Evolutionary conservation across 179 eudicot genomes (phyloP).

Genomic region (Silene noctiflora): DNA sequence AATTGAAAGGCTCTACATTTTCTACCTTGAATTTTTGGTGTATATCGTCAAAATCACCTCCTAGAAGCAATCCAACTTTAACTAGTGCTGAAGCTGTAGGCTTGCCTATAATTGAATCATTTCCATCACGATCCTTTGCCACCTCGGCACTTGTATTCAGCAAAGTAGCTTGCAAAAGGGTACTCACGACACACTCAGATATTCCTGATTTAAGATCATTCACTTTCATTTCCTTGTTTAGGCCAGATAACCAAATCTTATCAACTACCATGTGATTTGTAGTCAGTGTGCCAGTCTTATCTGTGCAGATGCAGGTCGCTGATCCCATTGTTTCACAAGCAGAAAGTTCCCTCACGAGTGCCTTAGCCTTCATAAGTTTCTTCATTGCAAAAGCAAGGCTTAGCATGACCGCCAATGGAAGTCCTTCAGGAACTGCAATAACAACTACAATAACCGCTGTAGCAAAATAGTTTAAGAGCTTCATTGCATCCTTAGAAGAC

Average conservation of each 20-base stretch:
- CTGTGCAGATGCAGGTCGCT: slow-evolving; percentile 76
- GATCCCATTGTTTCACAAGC: slow-evolving; percentile 99
- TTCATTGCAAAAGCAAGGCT: slow-evolving; percentile 99
- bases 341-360: slow-evolving; percentile 80
- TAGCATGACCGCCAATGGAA: slow-evolving; percentile 86
- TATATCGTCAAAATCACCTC: slow-evolving; percentile 55
- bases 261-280: slow-evolving; percentile 85
- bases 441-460: slow-evolving; percentile 83
- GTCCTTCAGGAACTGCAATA: slow-evolving; percentile 94
- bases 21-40: slow-evolving; percentile 38
- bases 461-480: slow-evolving; percentile 74
- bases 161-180: slow-evolving; percentile 61
- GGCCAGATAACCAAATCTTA: slow-evolving; percentile 70
- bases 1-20: slow-evolving; percentile 78
- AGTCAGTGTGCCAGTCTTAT: slow-evolving; percentile 88
- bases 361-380: slow-evolving; percentile 72
- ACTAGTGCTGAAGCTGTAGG: slow-evolving; percentile 85
- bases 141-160: slow-evolving; percentile 78
- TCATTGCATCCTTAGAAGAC: slow-evolving; percentile 69
- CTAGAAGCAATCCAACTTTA: slow-evolving; percentile 63
- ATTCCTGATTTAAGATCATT: slow-evolving; percentile 33
- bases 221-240: slow-evolving; percentile 40
- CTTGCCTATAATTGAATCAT: slow-evolving; percentile 58
- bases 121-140: slow-evolving; percentile 58
- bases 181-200: slow-evolving; percentile 33